Evolutionary conservation across 345 rosid genomes (phyloP).

Genomic region (Populus nigra): DNA sequence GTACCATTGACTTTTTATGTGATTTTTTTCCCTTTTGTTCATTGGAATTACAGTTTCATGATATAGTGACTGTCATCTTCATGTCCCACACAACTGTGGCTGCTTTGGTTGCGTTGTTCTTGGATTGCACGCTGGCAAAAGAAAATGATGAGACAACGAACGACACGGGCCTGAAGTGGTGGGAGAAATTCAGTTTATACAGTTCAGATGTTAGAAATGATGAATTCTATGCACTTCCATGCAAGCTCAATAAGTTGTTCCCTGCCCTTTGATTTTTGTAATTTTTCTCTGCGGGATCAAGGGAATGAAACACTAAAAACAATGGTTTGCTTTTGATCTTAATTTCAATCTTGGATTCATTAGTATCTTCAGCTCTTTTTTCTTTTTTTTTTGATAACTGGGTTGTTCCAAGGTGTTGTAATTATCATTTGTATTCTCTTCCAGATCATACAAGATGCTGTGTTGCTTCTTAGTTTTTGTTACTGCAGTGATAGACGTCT

Average conservation of each 20-base stretch:
- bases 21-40: neutral
- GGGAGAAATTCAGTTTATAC: constrained; percentile 59
- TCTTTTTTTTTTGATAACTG: too few relatives aligned
- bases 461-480: too few relatives aligned
- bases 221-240: constrained; percentile 67
- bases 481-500: too few relatives aligned
- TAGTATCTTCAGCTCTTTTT: too few relatives aligned
- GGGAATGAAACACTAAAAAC: too few relatives aligned
- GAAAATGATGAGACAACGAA: constrained; percentile 41
- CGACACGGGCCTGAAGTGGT: constrained; percentile 60
- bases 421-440: too few relatives aligned
- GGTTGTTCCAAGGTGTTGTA: too few relatives aligned
- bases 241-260: constrained; percentile 55
- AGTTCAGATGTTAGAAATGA: constrained; percentile 60
- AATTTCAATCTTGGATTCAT: too few relatives aligned
- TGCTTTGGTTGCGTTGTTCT: constrained; percentile 43
- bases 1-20: too few relatives aligned
- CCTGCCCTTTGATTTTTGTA: constrained; percentile 34
- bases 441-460: too few relatives aligned
- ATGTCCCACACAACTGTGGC: constrained; percentile 62
- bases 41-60: constrained; percentile 38
- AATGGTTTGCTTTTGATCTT: too few relatives aligned
- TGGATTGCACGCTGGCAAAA: constrained; percentile 49
- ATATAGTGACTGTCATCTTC: constrained; percentile 53
- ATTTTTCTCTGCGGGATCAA: neutral